Evolutionary conservation across 441 rosid genomes (phyloP).

Genomic region (Pelargonium myrrhifolium): DNA sequence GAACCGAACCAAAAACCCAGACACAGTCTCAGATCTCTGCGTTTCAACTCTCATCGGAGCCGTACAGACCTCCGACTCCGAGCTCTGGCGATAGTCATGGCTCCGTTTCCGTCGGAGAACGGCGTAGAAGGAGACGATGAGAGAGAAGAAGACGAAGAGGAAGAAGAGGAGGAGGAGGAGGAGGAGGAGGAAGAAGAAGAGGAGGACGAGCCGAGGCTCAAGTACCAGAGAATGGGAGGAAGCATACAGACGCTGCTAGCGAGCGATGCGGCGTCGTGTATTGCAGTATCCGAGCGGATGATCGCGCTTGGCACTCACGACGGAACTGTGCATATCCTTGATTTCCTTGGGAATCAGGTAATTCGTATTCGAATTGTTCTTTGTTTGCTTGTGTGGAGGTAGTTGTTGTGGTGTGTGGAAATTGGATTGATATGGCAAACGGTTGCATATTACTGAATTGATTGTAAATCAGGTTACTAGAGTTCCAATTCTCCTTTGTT

Average conservation of each 20-base stretch:
- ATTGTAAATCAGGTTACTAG: no score
- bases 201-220: conserved; percentile 88
- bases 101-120: conserved; percentile 76
- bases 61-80: not conserved
- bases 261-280: conserved; percentile 83
- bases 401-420: not conserved
- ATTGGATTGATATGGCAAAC: not conserved
- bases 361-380: not conserved
- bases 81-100: conserved; percentile 31
- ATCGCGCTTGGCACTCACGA: conserved; percentile 92
- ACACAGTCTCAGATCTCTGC: no score
- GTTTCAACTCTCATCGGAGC: no score
- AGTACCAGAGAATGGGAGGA: conserved; percentile 97
- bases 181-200: conserved; percentile 50
- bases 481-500: not conserved
- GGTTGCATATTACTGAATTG: no score
- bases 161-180: conserved; percentile 38
- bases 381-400: not conserved
- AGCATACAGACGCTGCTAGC: conserved; percentile 74
- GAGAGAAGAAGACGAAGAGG: conserved; percentile 48
- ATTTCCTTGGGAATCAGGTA: conserved; percentile 94
- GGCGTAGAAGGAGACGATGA: conserved; percentile 92
- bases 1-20: no score
- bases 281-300: conserved; percentile 89
- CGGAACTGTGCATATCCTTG: conserved; percentile 88